Conservation (phyloP, 148 eudicot genomes). For the Amaranthus cruentus region DNA sequence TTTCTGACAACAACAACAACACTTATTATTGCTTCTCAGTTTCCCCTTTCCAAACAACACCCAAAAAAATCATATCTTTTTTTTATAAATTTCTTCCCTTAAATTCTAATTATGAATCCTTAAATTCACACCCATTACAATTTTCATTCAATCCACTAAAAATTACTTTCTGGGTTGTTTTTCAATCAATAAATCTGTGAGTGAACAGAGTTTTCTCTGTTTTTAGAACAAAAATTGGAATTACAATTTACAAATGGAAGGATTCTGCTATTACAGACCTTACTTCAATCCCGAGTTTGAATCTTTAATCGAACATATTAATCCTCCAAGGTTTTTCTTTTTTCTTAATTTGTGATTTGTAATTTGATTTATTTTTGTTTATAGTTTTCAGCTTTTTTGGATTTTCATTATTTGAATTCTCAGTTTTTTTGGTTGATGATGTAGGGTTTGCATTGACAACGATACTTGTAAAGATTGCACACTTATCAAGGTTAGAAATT, state of each 20-base stretch:
- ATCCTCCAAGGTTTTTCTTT: slow-evolving; percentile 69
- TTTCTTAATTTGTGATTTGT: not conserved
- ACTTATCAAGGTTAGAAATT: slow-evolving; percentile 68
- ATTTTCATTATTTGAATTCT: not conserved
- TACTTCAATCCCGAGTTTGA: slow-evolving; percentile 63
- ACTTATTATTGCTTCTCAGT: not conserved
- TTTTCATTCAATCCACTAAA: slow-evolving; percentile 8
- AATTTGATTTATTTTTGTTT: not conserved
- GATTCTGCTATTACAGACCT: slow-evolving; percentile 45
- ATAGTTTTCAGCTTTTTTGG: not conserved
- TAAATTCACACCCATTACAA: not conserved
- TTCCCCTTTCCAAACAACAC: not conserved
- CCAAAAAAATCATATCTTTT: not conserved
- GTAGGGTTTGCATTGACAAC: slow-evolving; percentile 81
- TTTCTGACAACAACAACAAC: not conserved
- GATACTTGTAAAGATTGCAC: slow-evolving; percentile 61
- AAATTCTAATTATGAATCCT: not conserved
- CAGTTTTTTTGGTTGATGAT: slow-evolving; percentile 20
- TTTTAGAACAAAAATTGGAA: not conserved
- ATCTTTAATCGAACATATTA: slow-evolving; percentile 52
- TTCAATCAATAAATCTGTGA: not conserved
- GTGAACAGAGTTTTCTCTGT: not conserved
- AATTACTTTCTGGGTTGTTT: slow-evolving; percentile 3
- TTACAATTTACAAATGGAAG: slow-evolving; percentile 35
- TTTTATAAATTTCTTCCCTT: not conserved